phyloP scores from a whole-genome alignment of 2,329 filamentous ascomycete genomes.

The Metarhizium brunneum region DNA sequence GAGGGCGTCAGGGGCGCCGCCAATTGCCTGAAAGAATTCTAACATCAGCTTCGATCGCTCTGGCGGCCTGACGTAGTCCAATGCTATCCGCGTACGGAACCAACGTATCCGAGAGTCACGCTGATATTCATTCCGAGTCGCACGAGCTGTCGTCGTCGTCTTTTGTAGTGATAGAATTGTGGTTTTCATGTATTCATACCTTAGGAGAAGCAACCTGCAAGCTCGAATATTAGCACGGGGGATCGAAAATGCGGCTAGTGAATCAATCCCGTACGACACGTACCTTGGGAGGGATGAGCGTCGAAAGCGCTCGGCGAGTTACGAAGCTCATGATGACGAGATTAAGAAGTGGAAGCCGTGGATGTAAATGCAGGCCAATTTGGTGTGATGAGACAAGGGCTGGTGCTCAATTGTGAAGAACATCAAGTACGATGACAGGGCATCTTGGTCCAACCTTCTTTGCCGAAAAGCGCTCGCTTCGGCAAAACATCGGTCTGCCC shows the following conservation, averaged over 20 bases:
- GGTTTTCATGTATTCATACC: constrained; percentile 37
- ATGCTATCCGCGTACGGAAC: background rate
- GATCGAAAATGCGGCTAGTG: background rate
- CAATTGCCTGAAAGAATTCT: constrained; percentile 62
- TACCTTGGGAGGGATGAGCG: constrained; percentile 99
- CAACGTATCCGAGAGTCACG: background rate
- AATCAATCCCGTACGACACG: constrained; percentile 15
- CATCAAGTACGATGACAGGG: constrained; percentile 2
- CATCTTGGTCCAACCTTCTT: constrained; percentile 9
- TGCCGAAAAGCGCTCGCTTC: constrained; percentile 42
- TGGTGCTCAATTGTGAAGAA: constrained; percentile 25
- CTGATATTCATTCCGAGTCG: background rate
- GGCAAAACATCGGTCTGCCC: constrained; percentile 33
- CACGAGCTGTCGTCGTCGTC: background rate
- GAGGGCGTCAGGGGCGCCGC: constrained; percentile 87
- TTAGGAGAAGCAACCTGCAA: constrained; percentile 69
- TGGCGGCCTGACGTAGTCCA: background rate
- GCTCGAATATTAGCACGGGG: constrained; percentile 13
- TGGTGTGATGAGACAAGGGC: constrained; percentile 21
- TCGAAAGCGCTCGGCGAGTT: constrained; percentile 84
- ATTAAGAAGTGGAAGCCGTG: constrained; percentile 7
- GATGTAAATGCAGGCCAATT: constrained; percentile 17
- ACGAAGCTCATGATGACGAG: constrained; percentile 80
- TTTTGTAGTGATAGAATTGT: background rate
- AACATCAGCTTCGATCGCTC: constrained; percentile 23